Evolutionary conservation across 2,329 filamentous ascomycete species (phyloP), one percentile per base, ranked within the genome.

Genomic region (Cryphonectria naterciae): DNA sequence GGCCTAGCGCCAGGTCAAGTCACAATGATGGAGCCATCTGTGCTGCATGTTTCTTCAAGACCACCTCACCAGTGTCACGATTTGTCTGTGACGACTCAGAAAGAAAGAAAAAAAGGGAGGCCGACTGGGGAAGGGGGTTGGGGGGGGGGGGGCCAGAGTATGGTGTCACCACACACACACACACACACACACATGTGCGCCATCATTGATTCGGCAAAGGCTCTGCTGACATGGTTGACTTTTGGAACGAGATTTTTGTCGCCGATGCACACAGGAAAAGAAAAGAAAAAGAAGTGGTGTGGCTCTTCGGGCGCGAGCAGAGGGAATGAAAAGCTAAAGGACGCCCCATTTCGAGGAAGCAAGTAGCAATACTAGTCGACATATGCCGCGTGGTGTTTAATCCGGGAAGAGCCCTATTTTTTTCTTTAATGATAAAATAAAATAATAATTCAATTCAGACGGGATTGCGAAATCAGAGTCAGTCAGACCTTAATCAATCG

Each of bases 401-500:
- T 67, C 62, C 56, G 5, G 17, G 17, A 43, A 43, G 41, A 11
- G 7, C 1, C 10, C 10, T 39, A 1, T 11, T 39, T 3, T 39
- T 39, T 13, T 11, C 8, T 39, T 39, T 39, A 49, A 19, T n/a
- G n/a, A n/a, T n/a, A 11, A 49, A 4, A 49, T n/a, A 49, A 49
- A 8, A n/a, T 7, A n/a, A 49, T 10, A 7, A 49, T 8, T 68
- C 37, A 64, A 63, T 2, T 32, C 32, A n/a, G 54, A 25, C 67
- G 70, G 60, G 68, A 72, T 49, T 7, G 22, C 8, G 46, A 49
- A n/a, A n/a, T 49, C 10, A 49, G 46, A 49, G 46, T 49, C 49
- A 72, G 71, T 70, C 71, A 72, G 67, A 68, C 67, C 69, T 71
- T 46, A 41, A 68, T 49, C 52, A 67, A 63, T n/a, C 43, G n/a